Conservation (phyloP, 148 eudicot genomes). For the Tetragonia tetragonoides region DNA sequence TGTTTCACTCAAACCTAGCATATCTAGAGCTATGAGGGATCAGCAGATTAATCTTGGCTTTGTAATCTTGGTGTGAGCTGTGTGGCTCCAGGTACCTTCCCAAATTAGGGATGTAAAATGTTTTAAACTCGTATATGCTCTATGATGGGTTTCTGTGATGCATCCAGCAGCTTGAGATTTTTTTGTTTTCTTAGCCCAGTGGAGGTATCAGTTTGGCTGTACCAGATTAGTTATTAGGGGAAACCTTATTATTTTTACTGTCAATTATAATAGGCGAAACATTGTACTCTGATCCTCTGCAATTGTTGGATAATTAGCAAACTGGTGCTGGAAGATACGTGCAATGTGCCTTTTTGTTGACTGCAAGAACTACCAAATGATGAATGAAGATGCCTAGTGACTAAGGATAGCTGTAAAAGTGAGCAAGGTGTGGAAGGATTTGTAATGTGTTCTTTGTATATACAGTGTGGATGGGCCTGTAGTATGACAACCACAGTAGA, state of each 20-base stretch:
- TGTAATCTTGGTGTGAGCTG: neutral
- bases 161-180: neutral
- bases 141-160: neutral
- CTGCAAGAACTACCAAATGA: neutral
- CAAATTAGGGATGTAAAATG: neutral
- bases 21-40: neutral
- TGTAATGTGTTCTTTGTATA: neutral
- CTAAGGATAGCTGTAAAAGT: neutral
- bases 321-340: neutral
- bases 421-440: neutral
- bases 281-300: neutral
- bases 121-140: neutral
- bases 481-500: neutral
- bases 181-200: neutral
- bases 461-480: neutral
- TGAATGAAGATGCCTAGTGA: neutral
- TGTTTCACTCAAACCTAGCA: neutral
- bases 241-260: neutral
- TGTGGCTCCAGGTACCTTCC: neutral
- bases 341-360: neutral
- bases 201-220: neutral
- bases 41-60: neutral
- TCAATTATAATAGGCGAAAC: neutral
- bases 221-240: neutral
- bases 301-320: neutral